These are phyloP conservation scores for Fennellomyces sp. DNA, from an alignment of 371 early-diverging fungal genomes.

Conservation along the genomic window DNA sequence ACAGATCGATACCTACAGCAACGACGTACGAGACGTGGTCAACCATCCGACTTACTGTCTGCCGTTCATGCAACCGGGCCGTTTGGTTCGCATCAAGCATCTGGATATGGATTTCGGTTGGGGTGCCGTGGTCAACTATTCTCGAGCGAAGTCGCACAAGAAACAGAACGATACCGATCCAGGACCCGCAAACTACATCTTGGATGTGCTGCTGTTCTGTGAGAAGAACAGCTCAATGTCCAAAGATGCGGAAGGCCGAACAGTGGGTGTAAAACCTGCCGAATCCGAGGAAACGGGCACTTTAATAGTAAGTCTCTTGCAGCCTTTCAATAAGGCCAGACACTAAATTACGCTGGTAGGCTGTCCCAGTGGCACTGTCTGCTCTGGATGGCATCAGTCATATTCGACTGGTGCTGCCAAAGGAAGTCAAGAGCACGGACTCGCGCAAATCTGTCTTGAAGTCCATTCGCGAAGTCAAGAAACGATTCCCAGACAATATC, in stretches of 20 bases:
- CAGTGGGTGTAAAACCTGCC: conserved; percentile 67
- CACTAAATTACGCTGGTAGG: conserved; percentile 23
- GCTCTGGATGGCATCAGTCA: conserved; percentile 77
- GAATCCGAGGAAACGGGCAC: conserved; percentile 59
- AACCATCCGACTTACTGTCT: conserved; percentile 80
- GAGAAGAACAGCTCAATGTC: conserved; percentile 55
- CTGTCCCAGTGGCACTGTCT: conserved; percentile 81
- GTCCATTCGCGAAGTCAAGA: conserved; percentile 74
- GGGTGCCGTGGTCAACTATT: conserved; percentile 79
- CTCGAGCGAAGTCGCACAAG: conserved; percentile 22
- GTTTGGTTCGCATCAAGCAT: conserved; percentile 74
- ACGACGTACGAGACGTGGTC: conserved; percentile 79
- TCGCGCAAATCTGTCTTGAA: conserved; percentile 66
- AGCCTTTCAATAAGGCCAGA: no score
- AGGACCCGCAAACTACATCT: conserved; percentile 58
- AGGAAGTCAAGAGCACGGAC: conserved; percentile 59
- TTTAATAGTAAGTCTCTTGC: conserved; percentile 47
- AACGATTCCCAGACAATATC: conserved; percentile 73
- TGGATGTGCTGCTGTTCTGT: conserved; percentile 87
- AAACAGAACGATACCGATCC: conserved; percentile 33
- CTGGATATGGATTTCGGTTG: conserved; percentile 89
- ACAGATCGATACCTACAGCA: conserved; percentile 67
- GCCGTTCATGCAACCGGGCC: conserved; percentile 89
- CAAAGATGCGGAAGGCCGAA: conserved; percentile 61
- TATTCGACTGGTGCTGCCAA: conserved; percentile 78